Evolutionary conservation across 2,329 filamentous ascomycete species (phyloP).

Genomic region (Fusarium scirpi): DNA sequence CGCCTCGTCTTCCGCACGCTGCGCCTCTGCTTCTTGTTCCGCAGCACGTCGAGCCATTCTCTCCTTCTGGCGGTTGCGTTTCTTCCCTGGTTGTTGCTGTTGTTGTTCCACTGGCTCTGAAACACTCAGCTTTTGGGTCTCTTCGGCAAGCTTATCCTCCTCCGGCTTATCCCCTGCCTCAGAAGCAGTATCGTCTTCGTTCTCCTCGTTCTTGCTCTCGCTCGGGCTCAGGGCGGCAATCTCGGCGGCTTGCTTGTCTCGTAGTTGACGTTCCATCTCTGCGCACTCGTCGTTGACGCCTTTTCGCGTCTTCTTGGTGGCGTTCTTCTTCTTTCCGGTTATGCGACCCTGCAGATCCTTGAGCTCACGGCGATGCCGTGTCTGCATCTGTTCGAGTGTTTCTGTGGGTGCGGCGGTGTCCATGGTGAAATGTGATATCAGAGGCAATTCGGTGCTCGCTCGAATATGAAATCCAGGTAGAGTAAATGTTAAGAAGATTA

Average conservation of each 20-base stretch:
- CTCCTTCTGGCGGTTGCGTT: conserved; percentile 91
- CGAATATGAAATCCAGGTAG: not conserved
- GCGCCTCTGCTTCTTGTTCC: conserved; percentile 78
- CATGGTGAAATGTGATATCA: conserved; percentile 36
- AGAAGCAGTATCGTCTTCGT: conserved; percentile 24
- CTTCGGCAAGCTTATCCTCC: conserved; percentile 35
- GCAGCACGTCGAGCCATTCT: conserved; percentile 89
- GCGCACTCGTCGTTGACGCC: conserved; percentile 82
- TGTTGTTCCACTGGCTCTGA: conserved; percentile 22
- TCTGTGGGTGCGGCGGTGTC: conserved; percentile 51
- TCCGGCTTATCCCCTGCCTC: conserved; percentile 5
- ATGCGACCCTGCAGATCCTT: conserved; percentile 86
- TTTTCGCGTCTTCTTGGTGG: conserved; percentile 86
- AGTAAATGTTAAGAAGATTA: not conserved
- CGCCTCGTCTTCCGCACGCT: conserved; percentile 80
- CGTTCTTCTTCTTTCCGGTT: conserved; percentile 96
- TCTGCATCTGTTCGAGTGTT: conserved; percentile 79
- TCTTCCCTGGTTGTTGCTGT: conserved; percentile 63
- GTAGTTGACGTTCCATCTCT: conserved; percentile 73
- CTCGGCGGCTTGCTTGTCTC: conserved; percentile 75
- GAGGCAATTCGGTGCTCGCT: not conserved
- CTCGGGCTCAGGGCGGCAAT: conserved; percentile 56
- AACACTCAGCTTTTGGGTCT: conserved; percentile 42
- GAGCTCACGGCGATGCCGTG: conserved; percentile 88
- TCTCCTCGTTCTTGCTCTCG: conserved; percentile 33